These are phyloP conservation scores for Simplicillium aogashimaense DNA, from an alignment of 2,329 filamentous ascomycete species.

Conservation along the genomic window DNA sequence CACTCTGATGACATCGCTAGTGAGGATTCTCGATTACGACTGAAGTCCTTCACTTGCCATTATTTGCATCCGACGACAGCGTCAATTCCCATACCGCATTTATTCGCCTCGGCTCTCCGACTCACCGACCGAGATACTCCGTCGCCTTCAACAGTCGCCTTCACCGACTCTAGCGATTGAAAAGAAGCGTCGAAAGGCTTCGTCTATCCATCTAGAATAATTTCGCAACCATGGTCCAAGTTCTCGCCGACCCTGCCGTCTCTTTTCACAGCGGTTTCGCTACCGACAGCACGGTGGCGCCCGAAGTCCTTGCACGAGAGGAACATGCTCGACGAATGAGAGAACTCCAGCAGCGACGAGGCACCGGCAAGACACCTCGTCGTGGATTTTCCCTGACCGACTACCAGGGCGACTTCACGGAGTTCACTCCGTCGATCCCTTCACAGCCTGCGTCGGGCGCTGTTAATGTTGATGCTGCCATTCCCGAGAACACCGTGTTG, in stretches of 20 bases:
- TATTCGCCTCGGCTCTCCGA: conserved; percentile 1
- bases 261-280: conserved; percentile 5
- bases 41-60: too few relatives aligned
- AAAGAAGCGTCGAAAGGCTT: too few relatives aligned
- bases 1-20: conserved; percentile 29
- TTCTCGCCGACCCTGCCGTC: conserved; percentile 14
- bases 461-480: conserved; percentile 17
- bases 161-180: too few relatives aligned
- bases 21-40: conserved; percentile 17
- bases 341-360: conserved; percentile 26
- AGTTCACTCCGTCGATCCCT: neutral
- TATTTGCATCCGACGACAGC: too few relatives aligned
- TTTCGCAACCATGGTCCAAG: conserved; percentile 19
- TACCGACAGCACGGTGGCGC: neutral
- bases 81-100: too few relatives aligned
- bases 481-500: conserved; percentile 22
- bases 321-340: conserved; percentile 28
- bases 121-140: conserved; percentile 1
- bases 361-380: conserved; percentile 26
- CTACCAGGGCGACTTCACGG: conserved; percentile 21
- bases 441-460: conserved; percentile 4
- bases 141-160: neutral
- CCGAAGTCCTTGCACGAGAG: conserved; percentile 24
- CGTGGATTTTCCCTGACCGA: conserved; percentile 38
- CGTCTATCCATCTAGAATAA: neutral